These are phyloP conservation scores for Colletotrichum costaricense DNA, from an alignment of 2,329 filamentous ascomycete genomes.

Conservation along the genomic window DNA sequence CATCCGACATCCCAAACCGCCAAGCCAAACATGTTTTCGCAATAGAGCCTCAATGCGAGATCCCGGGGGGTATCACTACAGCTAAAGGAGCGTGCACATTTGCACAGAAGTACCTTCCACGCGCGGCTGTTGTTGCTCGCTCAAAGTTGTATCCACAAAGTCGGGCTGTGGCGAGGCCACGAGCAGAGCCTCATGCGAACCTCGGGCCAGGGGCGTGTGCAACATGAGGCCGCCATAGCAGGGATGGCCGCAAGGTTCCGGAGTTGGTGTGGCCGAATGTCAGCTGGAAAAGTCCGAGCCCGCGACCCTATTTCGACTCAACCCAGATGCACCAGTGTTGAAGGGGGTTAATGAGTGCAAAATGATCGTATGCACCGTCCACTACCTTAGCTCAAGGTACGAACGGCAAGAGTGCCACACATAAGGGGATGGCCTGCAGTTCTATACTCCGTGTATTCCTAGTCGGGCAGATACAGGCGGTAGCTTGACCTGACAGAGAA, in stretches of 20 bases:
- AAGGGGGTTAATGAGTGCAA: neutral
- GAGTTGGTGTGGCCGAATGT: conserved; percentile 32
- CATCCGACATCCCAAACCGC: conserved; percentile 22
- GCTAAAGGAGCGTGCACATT: neutral
- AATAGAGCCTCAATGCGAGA: conserved; percentile 13
- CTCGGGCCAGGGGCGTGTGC: conserved; percentile 11
- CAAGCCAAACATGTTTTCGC: conserved; percentile 31
- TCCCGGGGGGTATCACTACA: neutral
- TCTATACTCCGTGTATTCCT: neutral
- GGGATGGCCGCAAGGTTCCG: conserved; percentile 22
- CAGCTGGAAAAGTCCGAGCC: conserved; percentile 27
- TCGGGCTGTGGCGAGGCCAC: conserved; percentile 1
- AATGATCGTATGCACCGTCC: neutral
- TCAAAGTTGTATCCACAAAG: neutral
- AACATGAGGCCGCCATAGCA: neutral
- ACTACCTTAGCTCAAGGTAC: neutral
- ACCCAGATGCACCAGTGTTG: neutral
- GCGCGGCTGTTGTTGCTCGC: neutral
- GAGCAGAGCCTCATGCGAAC: conserved; percentile 32
- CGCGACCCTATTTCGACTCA: conserved; percentile 1
- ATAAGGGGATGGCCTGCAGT: conserved; percentile 7
- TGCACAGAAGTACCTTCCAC: neutral
- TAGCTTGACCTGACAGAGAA: neutral
- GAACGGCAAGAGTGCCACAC: neutral
- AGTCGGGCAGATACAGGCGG: neutral